A percentile compares a stretch with the other conserved stretches of the same genome.
Conservation (phyloP, 495 filamentous ascomycete species). For the Hypoxylon lienhwacheense region DNA sequence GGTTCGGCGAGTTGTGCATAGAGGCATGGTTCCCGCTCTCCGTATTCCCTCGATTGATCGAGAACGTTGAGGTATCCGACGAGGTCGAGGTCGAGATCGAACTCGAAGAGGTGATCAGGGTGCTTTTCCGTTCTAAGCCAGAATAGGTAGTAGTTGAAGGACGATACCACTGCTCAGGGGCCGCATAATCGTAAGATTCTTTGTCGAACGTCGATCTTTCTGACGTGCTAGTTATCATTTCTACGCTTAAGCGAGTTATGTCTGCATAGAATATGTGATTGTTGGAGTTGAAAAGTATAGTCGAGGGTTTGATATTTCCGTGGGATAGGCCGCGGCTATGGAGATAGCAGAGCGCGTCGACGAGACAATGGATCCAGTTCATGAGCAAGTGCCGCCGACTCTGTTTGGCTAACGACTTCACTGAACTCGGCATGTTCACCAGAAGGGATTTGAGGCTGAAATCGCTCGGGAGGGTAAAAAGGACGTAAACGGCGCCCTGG, state of each 20-base stretch:
- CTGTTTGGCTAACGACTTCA: constrained; percentile 73
- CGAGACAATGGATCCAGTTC: constrained; percentile 87
- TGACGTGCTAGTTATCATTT: constrained; percentile 45
- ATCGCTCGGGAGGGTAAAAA: constrained; percentile 76
- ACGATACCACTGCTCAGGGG: constrained; percentile 75
- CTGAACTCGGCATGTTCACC: constrained; percentile 62
- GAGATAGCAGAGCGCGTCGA: constrained; percentile 73
- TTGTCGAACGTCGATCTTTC: constrained; percentile 60
- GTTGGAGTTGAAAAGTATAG: constrained; percentile 70
- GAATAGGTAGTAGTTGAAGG: constrained; percentile 43
- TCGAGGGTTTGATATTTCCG: constrained; percentile 80
- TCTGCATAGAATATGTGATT: constrained; percentile 76
- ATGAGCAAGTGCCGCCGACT: constrained; percentile 69
- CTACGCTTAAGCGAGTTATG: constrained; percentile 58
- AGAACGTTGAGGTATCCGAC: constrained; percentile 43
- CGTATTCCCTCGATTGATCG: constrained; percentile 39
- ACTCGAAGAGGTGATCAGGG: constrained; percentile 35
- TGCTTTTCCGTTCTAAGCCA: constrained; percentile 35
- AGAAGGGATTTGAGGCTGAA: constrained; percentile 78
- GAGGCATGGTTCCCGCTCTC: constrained; percentile 35
- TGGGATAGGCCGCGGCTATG: constrained; percentile 74
- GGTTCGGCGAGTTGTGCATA: constrained; percentile 40
- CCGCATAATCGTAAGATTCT: constrained; percentile 84
- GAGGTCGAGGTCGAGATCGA: constrained; percentile 31
- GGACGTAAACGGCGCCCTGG: constrained; percentile 68